A percentile compares a stretch with the other conserved stretches of the same genome.
phyloP scores from a whole-genome alignment of 2,329 filamentous ascomycete genomes.

The Leptosphaerulina australis region DNA sequence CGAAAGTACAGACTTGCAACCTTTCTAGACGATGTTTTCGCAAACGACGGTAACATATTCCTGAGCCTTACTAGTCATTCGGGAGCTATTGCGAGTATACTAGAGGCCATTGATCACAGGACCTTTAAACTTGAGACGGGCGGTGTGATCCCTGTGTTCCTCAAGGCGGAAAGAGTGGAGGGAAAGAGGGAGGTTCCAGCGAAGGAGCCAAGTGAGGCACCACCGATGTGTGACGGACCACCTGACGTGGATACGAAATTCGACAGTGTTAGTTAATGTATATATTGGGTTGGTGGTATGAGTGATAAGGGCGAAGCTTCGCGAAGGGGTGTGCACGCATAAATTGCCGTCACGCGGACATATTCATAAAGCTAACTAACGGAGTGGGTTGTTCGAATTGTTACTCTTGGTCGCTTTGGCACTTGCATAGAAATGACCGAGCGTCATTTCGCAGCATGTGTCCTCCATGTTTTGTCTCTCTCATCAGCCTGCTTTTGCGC shows the following conservation, averaged over 20 bases:
- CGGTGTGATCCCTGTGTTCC: constrained; percentile 70
- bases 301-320: too few relatives aligned
- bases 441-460: too few relatives aligned
- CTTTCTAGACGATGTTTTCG: constrained; percentile 62
- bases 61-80: constrained; percentile 65
- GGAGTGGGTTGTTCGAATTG: too few relatives aligned
- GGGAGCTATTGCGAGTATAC: constrained; percentile 61
- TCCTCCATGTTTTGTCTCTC: not conserved
- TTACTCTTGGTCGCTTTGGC: too few relatives aligned
- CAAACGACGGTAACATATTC: constrained; percentile 51
- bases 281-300: too few relatives aligned
- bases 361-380: too few relatives aligned
- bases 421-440: too few relatives aligned
- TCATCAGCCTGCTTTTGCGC: not conserved
- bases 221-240: constrained; percentile 36
- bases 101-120: constrained; percentile 64
- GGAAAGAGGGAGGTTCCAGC: constrained; percentile 36
- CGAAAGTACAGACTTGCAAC: constrained; percentile 32
- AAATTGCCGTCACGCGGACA: too few relatives aligned
- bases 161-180: constrained; percentile 61
- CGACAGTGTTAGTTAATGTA: not conserved
- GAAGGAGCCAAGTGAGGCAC: constrained; percentile 41
- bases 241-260: constrained; percentile 11
- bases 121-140: constrained; percentile 67
- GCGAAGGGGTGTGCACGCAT: too few relatives aligned